Percentiles rank a stretch among this genome's conserved stretches.
Conservation (phyloP, 2,329 filamentous ascomycete genomes). For the Aspergillus persii region DNA sequence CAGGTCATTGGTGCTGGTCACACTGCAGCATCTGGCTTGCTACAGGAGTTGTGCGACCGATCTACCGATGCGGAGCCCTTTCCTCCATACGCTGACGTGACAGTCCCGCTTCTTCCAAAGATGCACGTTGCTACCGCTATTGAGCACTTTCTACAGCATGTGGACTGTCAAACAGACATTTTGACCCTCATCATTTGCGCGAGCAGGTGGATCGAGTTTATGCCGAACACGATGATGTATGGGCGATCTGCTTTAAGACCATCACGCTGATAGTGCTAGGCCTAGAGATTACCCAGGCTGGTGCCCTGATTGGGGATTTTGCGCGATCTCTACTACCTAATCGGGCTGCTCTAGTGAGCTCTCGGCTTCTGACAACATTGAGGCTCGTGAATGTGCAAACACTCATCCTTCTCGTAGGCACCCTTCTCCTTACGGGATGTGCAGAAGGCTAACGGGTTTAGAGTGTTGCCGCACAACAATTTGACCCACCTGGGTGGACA, state of each 20-base stretch:
- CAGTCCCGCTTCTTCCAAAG: conserved; percentile 3
- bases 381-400: conserved; percentile 6
- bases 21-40: neutral
- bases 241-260: conserved; percentile 7
- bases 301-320: neutral
- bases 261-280: conserved; percentile 2
- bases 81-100: conserved; percentile 1
- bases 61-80: neutral
- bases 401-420: conserved; percentile 6
- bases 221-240: neutral
- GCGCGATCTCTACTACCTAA: conserved; percentile 3
- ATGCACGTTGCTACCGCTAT: neutral
- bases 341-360: neutral
- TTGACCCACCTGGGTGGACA: conserved; percentile 4
- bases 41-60: conserved; percentile 1
- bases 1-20: neutral
- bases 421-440: neutral
- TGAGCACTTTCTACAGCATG: conserved; percentile 1
- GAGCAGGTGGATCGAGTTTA: neutral
- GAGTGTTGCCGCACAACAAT: conserved; percentile 6
- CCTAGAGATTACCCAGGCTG: neutral
- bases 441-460: neutral
- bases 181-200: neutral
- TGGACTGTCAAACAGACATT: neutral
- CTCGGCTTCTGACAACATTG: neutral